These are phyloP conservation scores for Lathyrus sativus DNA, from an alignment of 306 rosid genomes.

Conservation along the genomic window DNA sequence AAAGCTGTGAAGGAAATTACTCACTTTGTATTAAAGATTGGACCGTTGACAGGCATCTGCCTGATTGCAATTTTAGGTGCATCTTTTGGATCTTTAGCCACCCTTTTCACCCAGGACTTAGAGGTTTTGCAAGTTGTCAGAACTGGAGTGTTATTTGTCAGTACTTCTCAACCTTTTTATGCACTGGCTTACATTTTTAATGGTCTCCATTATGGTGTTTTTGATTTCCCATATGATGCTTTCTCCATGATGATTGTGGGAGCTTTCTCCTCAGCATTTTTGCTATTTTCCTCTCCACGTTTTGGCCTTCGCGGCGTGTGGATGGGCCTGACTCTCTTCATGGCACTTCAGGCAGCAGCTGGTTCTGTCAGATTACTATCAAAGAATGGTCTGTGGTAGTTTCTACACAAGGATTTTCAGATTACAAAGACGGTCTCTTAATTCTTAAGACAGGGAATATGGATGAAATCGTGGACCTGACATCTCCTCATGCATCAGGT, in stretches of 20 bases:
- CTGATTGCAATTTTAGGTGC: slow-evolving; percentile 69
- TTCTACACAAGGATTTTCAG: slow-evolving; percentile 62
- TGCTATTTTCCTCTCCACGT: slow-evolving; percentile 62
- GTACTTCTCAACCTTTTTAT: slow-evolving; percentile 92
- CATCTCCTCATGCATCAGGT: too few species aligned
- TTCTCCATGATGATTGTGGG: slow-evolving; percentile 83
- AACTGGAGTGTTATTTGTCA: slow-evolving; percentile 70
- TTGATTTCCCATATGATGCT: slow-evolving; percentile 93
- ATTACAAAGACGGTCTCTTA: slow-evolving; percentile 36
- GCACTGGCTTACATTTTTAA: slow-evolving; percentile 85
- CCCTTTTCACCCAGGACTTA: slow-evolving; percentile 78
- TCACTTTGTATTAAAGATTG: slow-evolving; percentile 63
- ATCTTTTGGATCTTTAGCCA: slow-evolving; percentile 80
- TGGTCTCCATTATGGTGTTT: slow-evolving; percentile 91
- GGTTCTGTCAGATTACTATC: slow-evolving; percentile 74
- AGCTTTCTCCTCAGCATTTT: slow-evolving; percentile 64
- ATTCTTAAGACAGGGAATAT: slow-evolving; percentile 23
- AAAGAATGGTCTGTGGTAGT: slow-evolving; percentile 95
- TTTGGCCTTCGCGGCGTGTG: slow-evolving; percentile 85
- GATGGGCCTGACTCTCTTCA: slow-evolving; percentile 81
- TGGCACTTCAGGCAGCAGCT: slow-evolving; percentile 75
- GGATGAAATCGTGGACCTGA: slow-evolving; percentile 30
- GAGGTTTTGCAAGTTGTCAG: slow-evolving; percentile 76
- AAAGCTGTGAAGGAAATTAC: slow-evolving; percentile 71
- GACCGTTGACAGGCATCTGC: slow-evolving; percentile 66